Evolutionary conservation across 768 basidiomycete genomes (phyloP), one percentile per base, ranked within the genome.

Genomic region (Lactarius sp.): DNA sequence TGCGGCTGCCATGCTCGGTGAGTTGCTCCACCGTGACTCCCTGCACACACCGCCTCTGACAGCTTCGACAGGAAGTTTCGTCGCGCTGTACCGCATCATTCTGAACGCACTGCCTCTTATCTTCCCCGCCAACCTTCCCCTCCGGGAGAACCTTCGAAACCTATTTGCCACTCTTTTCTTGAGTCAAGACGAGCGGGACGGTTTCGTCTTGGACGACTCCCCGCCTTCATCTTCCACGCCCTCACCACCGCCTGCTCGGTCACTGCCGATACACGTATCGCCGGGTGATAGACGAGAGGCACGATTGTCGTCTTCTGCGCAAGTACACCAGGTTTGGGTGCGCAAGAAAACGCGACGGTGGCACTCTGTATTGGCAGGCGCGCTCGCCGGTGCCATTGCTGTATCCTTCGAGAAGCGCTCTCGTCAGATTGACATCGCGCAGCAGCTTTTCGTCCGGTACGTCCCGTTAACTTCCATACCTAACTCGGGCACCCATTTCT

Each of bases 381-480:
- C 86, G 0, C 65, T 92, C 20, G 85, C 90, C 0, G 91, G 91
- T 18, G 85, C 83, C 1, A 62, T 88, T 3, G 85, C 86, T 1
- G 83, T 96, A 50, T 77, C 87, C 70, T 92, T 87, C 72, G 93
- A 94, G 76, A 91, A 85, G 72, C 79, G 77, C 66, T 80, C 80
- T 4, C 74, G 89, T 37, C 78, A 90, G 58, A 74, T 77, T 13
- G 81, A 82, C 20, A 88, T 94, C 66, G 88, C 88, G 0, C 92
- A 95, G 70, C 94, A 95, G 74, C 72, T 94, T 69, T 92, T 96
- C 74, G 93, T 96, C 57, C 84, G 93, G 92, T 87, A 62, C 52
- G 85, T 76, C 47, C n/a, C 16, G 18, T 8, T 20, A 16, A 1
- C 46, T 27, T 39, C 27, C 37, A 27, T 10, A 12, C 2, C 12